phyloP scores from a whole-genome alignment of 2,329 filamentous ascomycete species.

The Blastomyces emzantsi region DNA sequence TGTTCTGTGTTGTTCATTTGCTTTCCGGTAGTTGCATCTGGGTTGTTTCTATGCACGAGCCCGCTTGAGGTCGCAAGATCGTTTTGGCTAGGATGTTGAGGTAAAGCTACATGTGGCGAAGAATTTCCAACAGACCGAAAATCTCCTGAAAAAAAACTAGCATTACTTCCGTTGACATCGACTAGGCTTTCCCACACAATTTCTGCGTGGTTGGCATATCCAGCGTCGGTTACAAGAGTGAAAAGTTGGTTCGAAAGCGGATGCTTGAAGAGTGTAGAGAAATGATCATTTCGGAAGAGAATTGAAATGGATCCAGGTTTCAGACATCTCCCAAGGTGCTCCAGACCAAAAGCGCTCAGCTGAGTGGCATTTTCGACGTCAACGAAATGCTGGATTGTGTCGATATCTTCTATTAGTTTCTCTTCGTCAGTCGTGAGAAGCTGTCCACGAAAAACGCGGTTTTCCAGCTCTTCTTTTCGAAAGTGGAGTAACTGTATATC shows the following conservation, averaged over 20 bases:
- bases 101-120: constrained; percentile 20
- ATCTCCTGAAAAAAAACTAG: constrained; percentile 82
- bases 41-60: neutral
- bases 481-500: constrained; percentile 86
- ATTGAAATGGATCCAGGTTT: constrained; percentile 75
- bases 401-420: constrained; percentile 69
- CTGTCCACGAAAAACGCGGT: constrained; percentile 58
- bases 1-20: constrained; percentile 56
- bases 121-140: constrained; percentile 71
- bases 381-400: constrained; percentile 77
- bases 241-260: constrained; percentile 66
- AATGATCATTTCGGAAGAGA: constrained; percentile 94
- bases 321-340: constrained; percentile 61
- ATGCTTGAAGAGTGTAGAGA: constrained; percentile 87
- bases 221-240: constrained; percentile 84
- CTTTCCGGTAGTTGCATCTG: constrained; percentile 29
- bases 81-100: constrained; percentile 22
- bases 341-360: constrained; percentile 70
- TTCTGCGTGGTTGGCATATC: constrained; percentile 78
- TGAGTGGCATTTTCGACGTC: constrained; percentile 67
- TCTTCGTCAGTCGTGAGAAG: constrained; percentile 62
- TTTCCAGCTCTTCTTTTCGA: constrained; percentile 76
- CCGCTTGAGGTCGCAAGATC: constrained; percentile 20
- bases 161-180: constrained; percentile 73
- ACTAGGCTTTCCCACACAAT: constrained; percentile 93